A percentile compares a stretch with the other conserved stretches of the same genome.
Conservation (phyloP, 2,329 filamentous ascomycete species). For the Orbilia ellipsospora region DNA sequence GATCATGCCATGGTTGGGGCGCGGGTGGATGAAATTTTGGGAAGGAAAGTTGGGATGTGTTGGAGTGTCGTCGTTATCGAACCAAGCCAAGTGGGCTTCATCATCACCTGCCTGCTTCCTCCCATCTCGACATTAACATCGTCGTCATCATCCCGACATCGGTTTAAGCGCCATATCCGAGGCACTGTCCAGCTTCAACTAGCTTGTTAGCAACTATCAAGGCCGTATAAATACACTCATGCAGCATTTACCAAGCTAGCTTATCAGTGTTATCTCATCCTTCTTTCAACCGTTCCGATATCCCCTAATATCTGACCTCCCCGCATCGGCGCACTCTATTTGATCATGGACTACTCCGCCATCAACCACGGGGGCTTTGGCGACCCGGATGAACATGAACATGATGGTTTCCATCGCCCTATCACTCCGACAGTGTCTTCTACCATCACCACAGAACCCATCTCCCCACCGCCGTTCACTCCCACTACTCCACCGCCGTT, state of each 20-base stretch:
- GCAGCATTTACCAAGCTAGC: background rate
- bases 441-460: conserved; percentile 29
- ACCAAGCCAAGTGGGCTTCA: background rate
- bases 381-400: conserved; percentile 41
- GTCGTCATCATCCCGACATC: conserved; percentile 1
- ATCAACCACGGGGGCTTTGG: conserved; percentile 48
- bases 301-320: conserved; percentile 1
- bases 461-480: conserved; percentile 43
- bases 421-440: conserved; percentile 29
- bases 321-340: conserved; percentile 38
- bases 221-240: background rate
- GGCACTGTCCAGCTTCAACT: background rate
- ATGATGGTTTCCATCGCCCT: conserved; percentile 48
- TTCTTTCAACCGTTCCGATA: background rate
- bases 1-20: background rate
- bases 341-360: conserved; percentile 48
- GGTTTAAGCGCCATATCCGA: background rate
- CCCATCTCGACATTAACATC: background rate
- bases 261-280: background rate
- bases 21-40: background rate
- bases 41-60: conserved; percentile 3
- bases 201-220: background rate
- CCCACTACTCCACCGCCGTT: conserved; percentile 41
- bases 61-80: conserved; percentile 14
- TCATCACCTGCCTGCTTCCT: background rate